A percentile compares a stretch with the other conserved stretches of the same genome.
Evolutionary conservation across 306 rosid genomes (phyloP).

Genomic region (Acacia acuminata): DNA sequence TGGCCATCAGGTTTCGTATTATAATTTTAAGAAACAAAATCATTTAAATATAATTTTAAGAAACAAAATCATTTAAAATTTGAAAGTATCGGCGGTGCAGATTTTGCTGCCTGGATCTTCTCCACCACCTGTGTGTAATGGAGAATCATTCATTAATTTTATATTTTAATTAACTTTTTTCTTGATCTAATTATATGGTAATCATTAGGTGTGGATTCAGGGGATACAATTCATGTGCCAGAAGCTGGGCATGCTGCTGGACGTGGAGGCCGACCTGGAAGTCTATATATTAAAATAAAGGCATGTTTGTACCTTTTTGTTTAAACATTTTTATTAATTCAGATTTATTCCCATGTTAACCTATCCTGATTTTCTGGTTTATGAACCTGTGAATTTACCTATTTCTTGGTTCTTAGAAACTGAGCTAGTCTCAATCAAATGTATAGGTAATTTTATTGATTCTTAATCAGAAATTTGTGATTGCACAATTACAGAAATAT

Average conservation of each 20-base stretch:
- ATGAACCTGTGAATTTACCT: slow-evolving; percentile 6
- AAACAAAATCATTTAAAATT: slow-evolving; percentile 14
- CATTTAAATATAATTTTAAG: slow-evolving; percentile 21
- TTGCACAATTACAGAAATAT: neutral
- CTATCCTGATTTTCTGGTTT: slow-evolving; percentile 23
- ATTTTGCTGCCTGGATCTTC: slow-evolving; percentile 18
- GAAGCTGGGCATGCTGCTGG: slow-evolving; percentile 86
- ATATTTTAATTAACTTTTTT: neutral
- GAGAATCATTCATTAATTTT: neutral
- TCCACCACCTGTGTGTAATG: neutral
- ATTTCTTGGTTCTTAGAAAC: slow-evolving; percentile 7
- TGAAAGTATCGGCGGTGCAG: slow-evolving; percentile 13
- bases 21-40: slow-evolving; percentile 16
- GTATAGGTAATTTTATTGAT: neutral
- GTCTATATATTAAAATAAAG: slow-evolving; percentile 79
- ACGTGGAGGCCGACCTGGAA: slow-evolving; percentile 73
- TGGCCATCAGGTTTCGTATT: slow-evolving; percentile 7
- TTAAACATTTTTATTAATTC: neutral
- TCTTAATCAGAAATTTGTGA: neutral
- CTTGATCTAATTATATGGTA: slow-evolving; percentile 21
- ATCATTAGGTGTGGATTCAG: slow-evolving; percentile 82
- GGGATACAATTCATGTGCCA: slow-evolving; percentile 93
- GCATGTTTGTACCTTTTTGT: slow-evolving; percentile 29
- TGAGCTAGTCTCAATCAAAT: slow-evolving; percentile 15
- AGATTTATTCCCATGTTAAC: slow-evolving; percentile 18